A percentile compares a stretch with the other conserved stretches of the same genome.
Conservation (phyloP, 2,329 filamentous ascomycete genomes). For the Leptographium radiaticola region DNA sequence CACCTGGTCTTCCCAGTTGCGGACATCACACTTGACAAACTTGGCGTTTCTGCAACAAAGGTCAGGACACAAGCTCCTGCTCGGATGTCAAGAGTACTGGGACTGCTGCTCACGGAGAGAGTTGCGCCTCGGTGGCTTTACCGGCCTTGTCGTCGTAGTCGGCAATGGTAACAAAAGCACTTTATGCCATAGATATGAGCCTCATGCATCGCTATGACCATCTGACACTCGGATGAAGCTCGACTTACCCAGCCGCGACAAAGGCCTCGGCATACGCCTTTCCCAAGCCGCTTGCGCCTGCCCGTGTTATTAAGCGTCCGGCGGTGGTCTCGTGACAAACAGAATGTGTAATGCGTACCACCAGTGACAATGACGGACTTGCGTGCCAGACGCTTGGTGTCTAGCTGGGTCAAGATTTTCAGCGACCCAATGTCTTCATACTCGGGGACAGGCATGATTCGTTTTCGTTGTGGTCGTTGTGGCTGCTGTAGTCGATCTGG, state of each 20-base stretch:
- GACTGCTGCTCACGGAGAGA: slow-evolving; percentile 9
- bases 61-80: neutral
- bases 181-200: neutral
- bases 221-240: neutral
- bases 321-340: no score
- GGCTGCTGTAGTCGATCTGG: neutral
- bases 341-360: slow-evolving; percentile 14
- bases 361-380: slow-evolving; percentile 35
- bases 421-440: slow-evolving; percentile 1
- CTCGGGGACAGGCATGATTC: slow-evolving; percentile 2
- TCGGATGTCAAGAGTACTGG: no score
- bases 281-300: slow-evolving; percentile 25
- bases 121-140: neutral
- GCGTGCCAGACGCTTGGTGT: slow-evolving; percentile 17
- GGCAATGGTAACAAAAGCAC: slow-evolving; percentile 27
- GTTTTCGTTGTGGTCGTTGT: neutral
- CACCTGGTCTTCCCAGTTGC: slow-evolving; percentile 28
- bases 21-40: slow-evolving; percentile 20
- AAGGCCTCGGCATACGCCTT: slow-evolving; percentile 23
- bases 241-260: slow-evolving; percentile 14
- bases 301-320: neutral
- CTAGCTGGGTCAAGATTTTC: slow-evolving; percentile 5
- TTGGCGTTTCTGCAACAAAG: slow-evolving; percentile 16
- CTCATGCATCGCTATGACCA: neutral
- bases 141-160: slow-evolving; percentile 24